A percentile compares a stretch with the other conserved stretches of the same genome.
phyloP scores from a whole-genome alignment of 768 basidiomycete species.

The Steccherinum ochraceum region DNA sequence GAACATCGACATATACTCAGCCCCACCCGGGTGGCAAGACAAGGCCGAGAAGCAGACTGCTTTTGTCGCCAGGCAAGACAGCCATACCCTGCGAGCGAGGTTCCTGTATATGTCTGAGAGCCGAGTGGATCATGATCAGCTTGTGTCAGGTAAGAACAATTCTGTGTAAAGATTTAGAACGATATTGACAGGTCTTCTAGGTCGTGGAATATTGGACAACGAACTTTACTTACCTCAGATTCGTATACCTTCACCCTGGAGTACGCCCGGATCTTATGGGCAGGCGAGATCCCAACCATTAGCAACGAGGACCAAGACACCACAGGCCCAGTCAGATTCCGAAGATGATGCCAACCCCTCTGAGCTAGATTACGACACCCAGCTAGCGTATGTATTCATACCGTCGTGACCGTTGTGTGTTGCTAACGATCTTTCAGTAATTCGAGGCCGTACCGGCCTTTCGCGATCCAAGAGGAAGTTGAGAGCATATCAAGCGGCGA shows the following conservation, averaged over 20 bases:
- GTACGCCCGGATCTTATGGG: too few relatives aligned
- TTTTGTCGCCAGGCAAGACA: conserved; percentile 71
- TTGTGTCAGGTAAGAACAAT: conserved; percentile 16
- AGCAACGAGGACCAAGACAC: background rate
- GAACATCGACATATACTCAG: conserved; percentile 63
- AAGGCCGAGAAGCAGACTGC: conserved; percentile 47
- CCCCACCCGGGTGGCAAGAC: conserved; percentile 50
- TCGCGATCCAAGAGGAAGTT: conserved; percentile 31
- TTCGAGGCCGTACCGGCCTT: conserved; percentile 42
- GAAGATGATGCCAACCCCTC: conserved; percentile 30
- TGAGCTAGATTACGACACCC: conserved; percentile 38
- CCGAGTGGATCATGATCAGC: conserved; percentile 5
- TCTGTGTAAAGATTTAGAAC: conserved; percentile 3
- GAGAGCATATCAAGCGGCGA: conserved; percentile 58
- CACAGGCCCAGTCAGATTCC: conserved; percentile 43
- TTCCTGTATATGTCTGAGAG: conserved; percentile 35
- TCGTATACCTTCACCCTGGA: conserved; percentile 17
- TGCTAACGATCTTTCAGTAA: conserved; percentile 1
- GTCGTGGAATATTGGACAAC: conserved; percentile 32
- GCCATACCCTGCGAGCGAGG: conserved; percentile 54
- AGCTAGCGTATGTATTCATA: conserved; percentile 49
- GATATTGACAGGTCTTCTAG: too few relatives aligned
- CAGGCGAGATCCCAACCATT: too few relatives aligned
- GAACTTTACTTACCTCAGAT: conserved; percentile 46
- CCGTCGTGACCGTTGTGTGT: background rate